These are phyloP conservation scores for Dichotomopilus funicola DNA, from an alignment of 2,329 filamentous ascomycete genomes.

Conservation along the genomic window DNA sequence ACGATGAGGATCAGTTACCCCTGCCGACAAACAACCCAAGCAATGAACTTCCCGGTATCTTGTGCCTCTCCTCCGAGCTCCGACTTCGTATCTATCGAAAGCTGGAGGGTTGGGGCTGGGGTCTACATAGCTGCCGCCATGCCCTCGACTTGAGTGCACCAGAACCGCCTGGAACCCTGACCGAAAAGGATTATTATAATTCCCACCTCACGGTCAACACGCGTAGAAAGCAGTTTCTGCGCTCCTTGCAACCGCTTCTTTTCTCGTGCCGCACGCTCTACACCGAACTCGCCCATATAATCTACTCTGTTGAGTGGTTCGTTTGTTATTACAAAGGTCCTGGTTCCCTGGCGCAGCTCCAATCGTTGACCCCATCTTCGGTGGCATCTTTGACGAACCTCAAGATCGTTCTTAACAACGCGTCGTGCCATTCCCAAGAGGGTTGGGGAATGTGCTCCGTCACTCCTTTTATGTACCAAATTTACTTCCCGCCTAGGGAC, in stretches of 20 bases:
- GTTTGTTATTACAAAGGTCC: background rate
- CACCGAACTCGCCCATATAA: background rate
- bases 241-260: background rate
- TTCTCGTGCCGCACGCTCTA: slow-evolving; percentile 4
- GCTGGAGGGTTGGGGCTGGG: background rate
- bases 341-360: background rate
- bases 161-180: no score
- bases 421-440: background rate
- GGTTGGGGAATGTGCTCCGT: background rate
- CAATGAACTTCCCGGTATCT: background rate
- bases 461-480: no score
- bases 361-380: background rate
- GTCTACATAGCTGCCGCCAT: background rate
- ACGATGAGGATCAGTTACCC: background rate
- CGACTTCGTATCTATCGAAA: background rate
- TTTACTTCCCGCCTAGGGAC: no score
- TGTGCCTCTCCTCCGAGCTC: background rate
- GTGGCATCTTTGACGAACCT: background rate
- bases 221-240: no score
- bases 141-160: background rate
- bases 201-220: no score
- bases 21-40: background rate
- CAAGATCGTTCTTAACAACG: slow-evolving; percentile 4
- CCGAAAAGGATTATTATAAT: no score
- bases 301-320: slow-evolving; percentile 5